phyloP scores from a whole-genome alignment of 108 stramenopile genomes.

The Cyclotella sp. region DNA sequence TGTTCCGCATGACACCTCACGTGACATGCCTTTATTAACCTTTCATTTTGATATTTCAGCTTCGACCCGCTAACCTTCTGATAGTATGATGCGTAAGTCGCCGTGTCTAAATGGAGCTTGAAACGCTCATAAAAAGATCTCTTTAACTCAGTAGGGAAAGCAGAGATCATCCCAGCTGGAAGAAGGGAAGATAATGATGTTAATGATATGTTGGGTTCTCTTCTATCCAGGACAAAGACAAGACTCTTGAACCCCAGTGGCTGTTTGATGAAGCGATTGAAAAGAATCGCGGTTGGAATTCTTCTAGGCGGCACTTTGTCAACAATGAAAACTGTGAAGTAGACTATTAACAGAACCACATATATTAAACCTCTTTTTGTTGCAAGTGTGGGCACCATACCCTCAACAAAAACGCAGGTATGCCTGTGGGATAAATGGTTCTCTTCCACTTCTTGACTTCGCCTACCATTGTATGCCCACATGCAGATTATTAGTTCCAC shows the following conservation, averaged over 20 bases:
- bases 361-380: neutral
- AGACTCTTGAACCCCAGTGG: slow-evolving; percentile 20
- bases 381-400: neutral
- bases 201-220: neutral
- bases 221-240: slow-evolving; percentile 21
- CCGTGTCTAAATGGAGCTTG: neutral
- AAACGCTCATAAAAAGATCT: neutral
- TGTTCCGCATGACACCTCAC: slow-evolving; percentile 23
- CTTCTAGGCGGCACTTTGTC: neutral
- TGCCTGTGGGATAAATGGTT: neutral
- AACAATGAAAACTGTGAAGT: neutral
- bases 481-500: neutral
- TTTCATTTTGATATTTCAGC: neutral
- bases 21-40: slow-evolving; percentile 1
- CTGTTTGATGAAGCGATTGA: slow-evolving; percentile 44
- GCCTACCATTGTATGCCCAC: neutral
- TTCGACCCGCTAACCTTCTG: neutral
- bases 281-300: slow-evolving; percentile 15
- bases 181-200: slow-evolving; percentile 6
- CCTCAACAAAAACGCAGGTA: neutral
- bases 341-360: neutral
- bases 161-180: slow-evolving; percentile 2
- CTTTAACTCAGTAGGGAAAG: neutral
- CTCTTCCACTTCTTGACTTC: neutral
- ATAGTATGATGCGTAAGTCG: slow-evolving; percentile 2